Evolutionary conservation across 2,329 filamentous ascomycete species (phyloP), one percentile per base, ranked within the genome.

Genomic region (Mycosphaerella sp.): DNA sequence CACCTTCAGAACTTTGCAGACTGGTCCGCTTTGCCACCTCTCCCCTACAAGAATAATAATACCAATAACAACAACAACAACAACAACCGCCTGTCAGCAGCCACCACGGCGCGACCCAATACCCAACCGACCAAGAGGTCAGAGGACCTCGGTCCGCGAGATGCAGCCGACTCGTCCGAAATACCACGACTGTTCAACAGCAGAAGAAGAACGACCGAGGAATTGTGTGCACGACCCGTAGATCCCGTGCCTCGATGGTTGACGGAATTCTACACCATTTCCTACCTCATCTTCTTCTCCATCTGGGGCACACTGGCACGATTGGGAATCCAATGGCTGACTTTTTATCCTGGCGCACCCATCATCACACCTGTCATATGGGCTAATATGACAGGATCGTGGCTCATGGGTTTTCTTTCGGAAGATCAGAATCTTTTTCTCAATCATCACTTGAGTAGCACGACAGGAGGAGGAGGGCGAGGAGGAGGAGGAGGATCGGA

Each of bases 241-340:
- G 23, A 52, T 6, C 44, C 51, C 1, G 58, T 59, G 8, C 67
- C 72, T 2, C 61, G 57, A 21, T 60, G 65, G 17, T 64, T 69
- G 6, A 75, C 72, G 0, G 64, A 74, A 43, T 54, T 75, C 6
- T 77, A 90, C 71, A 90, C 84, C 1, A 67, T 90, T 56, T 90
- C 88, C 0, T 89, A 95, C 70, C 80, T 96, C 23, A 77, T 95
- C 55, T 78, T 96, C 66, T 96, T 95, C 71, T 84, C 91, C 14
- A 79, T 96, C 14, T 72, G 92, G 39, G 92, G 92, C 36, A 93
- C 90, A 0, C 79, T 96, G 26, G 87, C 89, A 0, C 82, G 92
- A 9, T 74, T 96, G 0, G 91, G 90, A 3, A 73, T 95, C 6
- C 82, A 90, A 66, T 84, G 85, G 45, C 73, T 96, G 48, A 93